Percentiles rank a stretch among this genome's conserved stretches.
These are phyloP conservation scores for Alternaria postmessia DNA, from an alignment of 2,329 filamentous ascomycete species.

Conservation along the genomic window DNA sequence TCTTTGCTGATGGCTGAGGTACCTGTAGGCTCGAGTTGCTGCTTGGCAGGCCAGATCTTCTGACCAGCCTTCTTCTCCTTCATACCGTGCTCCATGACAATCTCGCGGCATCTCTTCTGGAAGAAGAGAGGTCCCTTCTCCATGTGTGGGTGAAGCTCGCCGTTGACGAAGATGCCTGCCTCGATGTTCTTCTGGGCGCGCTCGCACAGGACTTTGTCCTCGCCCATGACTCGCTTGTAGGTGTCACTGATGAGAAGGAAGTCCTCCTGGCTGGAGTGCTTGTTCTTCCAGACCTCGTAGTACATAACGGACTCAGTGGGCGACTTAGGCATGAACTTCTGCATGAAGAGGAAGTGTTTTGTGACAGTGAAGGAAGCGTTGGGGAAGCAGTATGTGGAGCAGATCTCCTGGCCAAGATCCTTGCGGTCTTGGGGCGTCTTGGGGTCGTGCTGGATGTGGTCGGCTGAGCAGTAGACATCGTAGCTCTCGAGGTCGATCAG, in stretches of 20 bases:
- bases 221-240: conserved; percentile 70
- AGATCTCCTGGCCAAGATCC: conserved; percentile 37
- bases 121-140: conserved; percentile 68
- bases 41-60: conserved; percentile 64
- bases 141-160: conserved; percentile 67
- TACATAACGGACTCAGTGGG: conserved; percentile 63
- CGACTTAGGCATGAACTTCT: conserved; percentile 66
- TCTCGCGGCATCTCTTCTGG: conserved; percentile 61
- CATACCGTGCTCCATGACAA: conserved; percentile 58
- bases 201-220: conserved; percentile 70
- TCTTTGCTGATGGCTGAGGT: conserved; percentile 32
- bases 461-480: conserved; percentile 41
- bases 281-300: conserved; percentile 71
- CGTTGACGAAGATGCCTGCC: conserved; percentile 68
- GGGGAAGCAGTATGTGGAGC: conserved; percentile 44
- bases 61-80: conserved; percentile 55
- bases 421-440: conserved; percentile 39
- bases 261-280: conserved; percentile 65
- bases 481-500: conserved; percentile 67
- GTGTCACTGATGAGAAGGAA: conserved; percentile 66
- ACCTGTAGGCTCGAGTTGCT: conserved; percentile 30
- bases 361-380: conserved; percentile 44
- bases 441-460: conserved; percentile 45
- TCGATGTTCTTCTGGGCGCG: conserved; percentile 68
- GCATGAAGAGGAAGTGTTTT: conserved; percentile 68